Percentiles rank a stretch among this genome's conserved stretches.
Conservation (phyloP, 345 rosid species). For the Excoecaria agallocha region DNA sequence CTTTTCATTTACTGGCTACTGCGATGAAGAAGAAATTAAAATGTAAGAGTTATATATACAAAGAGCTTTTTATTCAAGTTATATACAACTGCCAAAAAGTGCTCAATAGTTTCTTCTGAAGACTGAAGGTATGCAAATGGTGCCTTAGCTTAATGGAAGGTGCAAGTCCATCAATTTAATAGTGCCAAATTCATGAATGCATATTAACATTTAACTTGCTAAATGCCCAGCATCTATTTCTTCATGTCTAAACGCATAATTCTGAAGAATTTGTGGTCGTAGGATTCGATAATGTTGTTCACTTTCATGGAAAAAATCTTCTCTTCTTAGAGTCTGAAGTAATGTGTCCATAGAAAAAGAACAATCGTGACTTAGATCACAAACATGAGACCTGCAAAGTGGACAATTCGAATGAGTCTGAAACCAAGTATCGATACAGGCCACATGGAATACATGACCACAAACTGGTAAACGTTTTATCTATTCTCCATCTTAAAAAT, state of each 20-base stretch:
- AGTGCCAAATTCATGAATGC: no score
- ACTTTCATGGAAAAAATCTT: constrained; percentile 29
- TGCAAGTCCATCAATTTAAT: no score
- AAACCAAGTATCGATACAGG: constrained; percentile 45
- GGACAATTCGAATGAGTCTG: constrained; percentile 40
- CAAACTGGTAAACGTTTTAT: constrained; percentile 34
- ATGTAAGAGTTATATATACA: no score
- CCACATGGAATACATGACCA: constrained; percentile 33
- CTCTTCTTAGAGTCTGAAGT: constrained; percentile 23
- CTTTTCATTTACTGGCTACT: no score
- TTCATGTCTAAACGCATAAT: neutral
- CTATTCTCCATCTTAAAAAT: constrained; percentile 42
- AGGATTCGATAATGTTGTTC: constrained; percentile 5
- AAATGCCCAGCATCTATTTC: neutral
- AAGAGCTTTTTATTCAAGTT: no score
- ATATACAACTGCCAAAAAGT: no score
- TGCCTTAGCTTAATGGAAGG: no score
- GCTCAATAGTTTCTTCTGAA: no score
- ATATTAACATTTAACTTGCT: no score
- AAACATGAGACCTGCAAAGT: constrained; percentile 30
- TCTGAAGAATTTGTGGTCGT: constrained; percentile 13
- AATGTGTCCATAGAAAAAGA: constrained; percentile 15
- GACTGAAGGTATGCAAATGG: no score
- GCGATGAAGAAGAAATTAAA: no score
- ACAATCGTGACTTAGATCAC: constrained; percentile 4